Evolutionary conservation across 768 basidiomycete genomes (phyloP).

Genomic region (Dentipellis sp.): DNA sequence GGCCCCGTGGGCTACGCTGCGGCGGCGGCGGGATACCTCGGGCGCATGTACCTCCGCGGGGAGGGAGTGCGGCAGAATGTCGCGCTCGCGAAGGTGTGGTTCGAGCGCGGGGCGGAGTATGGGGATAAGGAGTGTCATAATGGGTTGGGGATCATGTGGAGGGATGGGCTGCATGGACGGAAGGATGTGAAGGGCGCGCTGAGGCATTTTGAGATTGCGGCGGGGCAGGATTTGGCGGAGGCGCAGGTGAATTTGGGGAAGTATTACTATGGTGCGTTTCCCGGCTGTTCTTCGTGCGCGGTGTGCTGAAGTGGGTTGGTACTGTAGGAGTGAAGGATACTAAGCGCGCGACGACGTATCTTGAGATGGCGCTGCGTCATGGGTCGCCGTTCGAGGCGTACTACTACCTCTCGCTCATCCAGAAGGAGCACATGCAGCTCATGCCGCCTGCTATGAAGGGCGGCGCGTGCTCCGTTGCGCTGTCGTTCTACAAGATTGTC

Average conservation of each 20-base stretch:
- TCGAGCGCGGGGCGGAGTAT: slow-evolving; percentile 73
- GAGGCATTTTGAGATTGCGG: slow-evolving; percentile 65
- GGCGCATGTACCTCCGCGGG: slow-evolving; percentile 89
- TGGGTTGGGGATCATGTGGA: slow-evolving; percentile 83
- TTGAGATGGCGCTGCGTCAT: slow-evolving; percentile 76
- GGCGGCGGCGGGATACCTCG: slow-evolving; percentile 79
- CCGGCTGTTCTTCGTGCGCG: background rate
- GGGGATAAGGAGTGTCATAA: slow-evolving; percentile 87
- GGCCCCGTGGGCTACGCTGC: slow-evolving; percentile 48
- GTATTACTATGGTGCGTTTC: slow-evolving; percentile 47
- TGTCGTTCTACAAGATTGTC: slow-evolving; percentile 89
- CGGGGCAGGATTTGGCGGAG: slow-evolving; percentile 83
- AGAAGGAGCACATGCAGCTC: slow-evolving; percentile 47
- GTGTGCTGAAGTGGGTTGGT: slow-evolving; percentile 2
- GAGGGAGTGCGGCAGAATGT: slow-evolving; percentile 82
- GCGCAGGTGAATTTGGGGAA: slow-evolving; percentile 90
- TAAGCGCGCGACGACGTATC: slow-evolving; percentile 54
- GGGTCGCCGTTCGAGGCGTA: slow-evolving; percentile 94
- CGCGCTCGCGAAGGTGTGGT: slow-evolving; percentile 83
- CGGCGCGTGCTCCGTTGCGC: slow-evolving; percentile 81
- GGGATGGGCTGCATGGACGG: slow-evolving; percentile 75
- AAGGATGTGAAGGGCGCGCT: slow-evolving; percentile 57
- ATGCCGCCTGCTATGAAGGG: slow-evolving; percentile 41
- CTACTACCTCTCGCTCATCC: slow-evolving; percentile 84
- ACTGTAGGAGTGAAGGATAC: slow-evolving; percentile 60